phyloP scores from a whole-genome alignment of 2,329 filamentous ascomycete genomes.

The Trichoderma arundinaceum region DNA sequence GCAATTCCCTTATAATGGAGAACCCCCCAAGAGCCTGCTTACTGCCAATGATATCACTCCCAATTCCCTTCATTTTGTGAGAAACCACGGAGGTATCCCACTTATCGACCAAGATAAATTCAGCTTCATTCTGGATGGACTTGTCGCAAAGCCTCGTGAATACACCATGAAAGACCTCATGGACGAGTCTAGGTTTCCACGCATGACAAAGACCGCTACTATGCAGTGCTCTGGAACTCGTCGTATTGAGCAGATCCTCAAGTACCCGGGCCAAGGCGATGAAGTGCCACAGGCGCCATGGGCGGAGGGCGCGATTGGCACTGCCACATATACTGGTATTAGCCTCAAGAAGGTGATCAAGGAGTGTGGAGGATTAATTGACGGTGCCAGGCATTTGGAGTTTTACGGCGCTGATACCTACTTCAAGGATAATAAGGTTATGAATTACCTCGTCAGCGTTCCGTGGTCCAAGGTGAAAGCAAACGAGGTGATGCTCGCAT shows the following conservation, averaged over 20 bases:
- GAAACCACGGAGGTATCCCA: slow-evolving; percentile 21
- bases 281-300: slow-evolving; percentile 19
- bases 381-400: slow-evolving; percentile 16
- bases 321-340: slow-evolving; percentile 2
- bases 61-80: slow-evolving; percentile 24
- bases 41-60: slow-evolving; percentile 17
- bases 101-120: slow-evolving; percentile 23
- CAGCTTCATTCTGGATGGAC: slow-evolving; percentile 12
- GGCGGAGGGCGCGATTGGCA: slow-evolving; percentile 26
- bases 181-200: slow-evolving; percentile 26
- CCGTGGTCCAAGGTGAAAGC: slow-evolving; percentile 25
- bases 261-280: slow-evolving; percentile 20
- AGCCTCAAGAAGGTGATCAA: slow-evolving; percentile 20
- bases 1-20: slow-evolving; percentile 26
- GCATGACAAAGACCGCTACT: slow-evolving; percentile 11
- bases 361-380: slow-evolving; percentile 15
- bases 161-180: slow-evolving; percentile 19
- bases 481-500: slow-evolving; percentile 21
- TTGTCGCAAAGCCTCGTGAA: slow-evolving; percentile 15
- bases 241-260: slow-evolving; percentile 24
- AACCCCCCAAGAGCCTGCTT: slow-evolving; percentile 15
- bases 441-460: slow-evolving; percentile 25
- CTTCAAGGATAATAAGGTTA: slow-evolving; percentile 25
- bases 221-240: slow-evolving; percentile 26
- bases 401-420: slow-evolving; percentile 26